A percentile compares a stretch with the other conserved stretches of the same genome.
These are phyloP conservation scores for Fusarium algeriense DNA, from an alignment of 2,329 filamentous ascomycete genomes.

Conservation along the genomic window DNA sequence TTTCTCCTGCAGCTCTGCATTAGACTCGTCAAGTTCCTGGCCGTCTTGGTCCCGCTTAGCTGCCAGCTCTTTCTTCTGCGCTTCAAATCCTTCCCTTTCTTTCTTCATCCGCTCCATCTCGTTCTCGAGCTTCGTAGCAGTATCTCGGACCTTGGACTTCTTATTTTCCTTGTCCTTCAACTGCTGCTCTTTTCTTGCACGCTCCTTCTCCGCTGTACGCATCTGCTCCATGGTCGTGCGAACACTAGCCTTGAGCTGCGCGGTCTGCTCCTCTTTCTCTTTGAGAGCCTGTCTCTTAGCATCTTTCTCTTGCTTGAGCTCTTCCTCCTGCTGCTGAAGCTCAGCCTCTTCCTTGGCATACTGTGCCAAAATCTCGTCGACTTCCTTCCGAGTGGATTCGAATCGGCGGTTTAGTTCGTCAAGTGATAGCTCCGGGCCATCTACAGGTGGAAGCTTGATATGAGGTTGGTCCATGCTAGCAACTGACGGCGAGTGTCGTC, in stretches of 20 bases:
- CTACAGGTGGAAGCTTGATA: slow-evolving; percentile 58
- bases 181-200: slow-evolving; percentile 79
- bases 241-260: slow-evolving; percentile 84
- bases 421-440: slow-evolving; percentile 74
- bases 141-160: slow-evolving; percentile 76
- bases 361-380: slow-evolving; percentile 80
- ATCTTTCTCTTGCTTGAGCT: slow-evolving; percentile 82
- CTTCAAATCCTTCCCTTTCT: slow-evolving; percentile 66
- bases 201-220: slow-evolving; percentile 81
- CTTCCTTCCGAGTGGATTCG: slow-evolving; percentile 83
- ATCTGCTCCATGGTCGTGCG: slow-evolving; percentile 85
- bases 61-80: slow-evolving; percentile 64
- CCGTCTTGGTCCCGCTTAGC: slow-evolving; percentile 65
- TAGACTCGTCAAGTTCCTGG: slow-evolving; percentile 66
- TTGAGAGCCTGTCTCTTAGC: slow-evolving; percentile 81
- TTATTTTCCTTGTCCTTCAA: slow-evolving; percentile 77
- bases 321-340: slow-evolving; percentile 72
- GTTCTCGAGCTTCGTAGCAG: slow-evolving; percentile 75
- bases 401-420: slow-evolving; percentile 85
- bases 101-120: slow-evolving; percentile 71
- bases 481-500: slow-evolving; percentile 81
- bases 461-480: slow-evolving; percentile 65
- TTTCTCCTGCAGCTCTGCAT: slow-evolving; percentile 73
- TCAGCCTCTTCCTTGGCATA: slow-evolving; percentile 80
- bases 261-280: slow-evolving; percentile 91